Evolutionary conservation across 768 basidiomycete species (phyloP).

Genomic region (Phylloporus sp.): DNA sequence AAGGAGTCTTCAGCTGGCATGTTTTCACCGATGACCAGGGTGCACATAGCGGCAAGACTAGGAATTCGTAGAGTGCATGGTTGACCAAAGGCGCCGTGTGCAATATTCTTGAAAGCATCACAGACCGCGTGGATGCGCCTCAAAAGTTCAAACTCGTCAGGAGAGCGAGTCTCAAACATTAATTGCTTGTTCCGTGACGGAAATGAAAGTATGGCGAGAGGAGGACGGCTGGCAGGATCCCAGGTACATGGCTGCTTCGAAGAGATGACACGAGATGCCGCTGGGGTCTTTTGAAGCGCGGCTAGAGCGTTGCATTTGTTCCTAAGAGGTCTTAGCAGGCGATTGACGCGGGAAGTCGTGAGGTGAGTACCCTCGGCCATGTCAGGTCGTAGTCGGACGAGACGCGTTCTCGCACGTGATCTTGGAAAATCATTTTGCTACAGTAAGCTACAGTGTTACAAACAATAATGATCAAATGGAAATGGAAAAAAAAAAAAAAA

Average conservation of each 20-base stretch:
- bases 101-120: constrained; percentile 53
- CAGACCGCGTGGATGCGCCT: constrained; percentile 49
- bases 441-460: not conserved
- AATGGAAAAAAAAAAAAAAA: constrained; percentile 10
- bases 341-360: constrained; percentile 39
- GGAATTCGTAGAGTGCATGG: constrained; percentile 22
- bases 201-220: constrained; percentile 37
- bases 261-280: constrained; percentile 11
- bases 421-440: not conserved
- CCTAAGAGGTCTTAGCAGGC: constrained; percentile 46
- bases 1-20: constrained; percentile 28
- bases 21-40: constrained; percentile 43
- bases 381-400: not conserved
- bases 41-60: constrained; percentile 45
- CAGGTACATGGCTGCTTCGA: constrained; percentile 16
- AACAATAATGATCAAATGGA: not conserved
- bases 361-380: constrained; percentile 30
- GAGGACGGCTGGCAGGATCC: constrained; percentile 24
- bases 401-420: constrained; percentile 17
- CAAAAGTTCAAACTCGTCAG: constrained; percentile 41
- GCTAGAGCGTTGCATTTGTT: constrained; percentile 42
- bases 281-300: constrained; percentile 18
- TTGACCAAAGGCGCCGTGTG: constrained; percentile 34
- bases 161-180: constrained; percentile 31
- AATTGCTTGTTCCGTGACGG: constrained; percentile 35